Percentiles rank a stretch among this genome's conserved stretches.
Conservation (phyloP, 768 basidiomycete genomes). For the Lyophyllum shimeji region DNA sequence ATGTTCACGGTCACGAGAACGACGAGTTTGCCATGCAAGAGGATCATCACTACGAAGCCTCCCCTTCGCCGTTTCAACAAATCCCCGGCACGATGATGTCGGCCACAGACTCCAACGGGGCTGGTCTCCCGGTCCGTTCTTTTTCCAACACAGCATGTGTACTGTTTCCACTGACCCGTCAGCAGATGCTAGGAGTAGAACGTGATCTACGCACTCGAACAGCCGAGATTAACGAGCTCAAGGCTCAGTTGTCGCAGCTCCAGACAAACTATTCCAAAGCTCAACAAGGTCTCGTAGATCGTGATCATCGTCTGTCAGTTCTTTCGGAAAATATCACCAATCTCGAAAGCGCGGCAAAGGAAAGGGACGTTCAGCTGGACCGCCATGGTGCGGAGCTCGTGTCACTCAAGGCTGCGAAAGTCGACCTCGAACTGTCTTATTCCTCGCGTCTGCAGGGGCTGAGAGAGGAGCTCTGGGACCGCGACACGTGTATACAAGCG, state of each 20-base stretch:
- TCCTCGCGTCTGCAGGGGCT: slow-evolving; percentile 10
- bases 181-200: slow-evolving; percentile 19
- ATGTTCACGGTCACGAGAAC: background rate
- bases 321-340: slow-evolving; percentile 20
- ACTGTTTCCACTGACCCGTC: slow-evolving; percentile 5
- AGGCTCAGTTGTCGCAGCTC: slow-evolving; percentile 19
- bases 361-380: slow-evolving; percentile 13
- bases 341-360: slow-evolving; percentile 15
- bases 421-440: slow-evolving; percentile 14
- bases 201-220: slow-evolving; percentile 14
- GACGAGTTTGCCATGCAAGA: background rate
- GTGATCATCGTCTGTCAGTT: slow-evolving; percentile 22
- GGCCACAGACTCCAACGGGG: background rate
- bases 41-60: background rate
- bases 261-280: slow-evolving; percentile 16
- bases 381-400: background rate
- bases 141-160: background rate
- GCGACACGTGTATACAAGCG: slow-evolving; percentile 9
- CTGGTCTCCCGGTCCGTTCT: slow-evolving; percentile 7
- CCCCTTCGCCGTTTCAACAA: background rate
- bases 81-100: background rate
- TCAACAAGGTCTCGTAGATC: slow-evolving; percentile 22
- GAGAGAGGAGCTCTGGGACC: slow-evolving; percentile 17
- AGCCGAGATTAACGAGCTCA: slow-evolving; percentile 16
- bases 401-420: slow-evolving; percentile 16